Evolutionary conservation across 805 yeast genomes (phyloP), one percentile per base, ranked within the genome.

Genomic region (Tetrapisispora taiwanensis): DNA sequence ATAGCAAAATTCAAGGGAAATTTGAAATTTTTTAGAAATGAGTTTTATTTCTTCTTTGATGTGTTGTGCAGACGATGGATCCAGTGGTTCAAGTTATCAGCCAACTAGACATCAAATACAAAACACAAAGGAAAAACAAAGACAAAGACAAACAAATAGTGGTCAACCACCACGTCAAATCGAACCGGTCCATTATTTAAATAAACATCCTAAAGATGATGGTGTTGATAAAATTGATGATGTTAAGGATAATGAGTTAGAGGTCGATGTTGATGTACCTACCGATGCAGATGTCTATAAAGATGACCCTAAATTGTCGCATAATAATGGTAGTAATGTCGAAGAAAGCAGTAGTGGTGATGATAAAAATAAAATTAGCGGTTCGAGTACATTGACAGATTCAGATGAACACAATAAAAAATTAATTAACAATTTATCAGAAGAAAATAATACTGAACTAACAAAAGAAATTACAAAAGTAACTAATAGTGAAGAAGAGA

Each of bases 31-130:
- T n/a, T n/a, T n/a, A n/a, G n/a, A n/a, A 8, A 39, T 39, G 42
- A 39, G 42, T 22, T 39, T 39, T 30, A 20, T 39, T 6, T 39
- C 34, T 22, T 30, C 42, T 14, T 20, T 39, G 12, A 30, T 39
- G n/a, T 39, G 42, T 22, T 39, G 42, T 22, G 6, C n/a, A 14
- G 36, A 38, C 18, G 17, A 36, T 17, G 33, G 20, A 9, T 26
- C 31, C 1, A 30, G n/a, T 17, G 9, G n/a, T 8, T 15, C 38
- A 14, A 30, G 20, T 3, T 22, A 22, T 13, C 39, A 36, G 30
- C n/a, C 30, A 13, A 7, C 20, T 7, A 22, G 30, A n/a, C 7
- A 14, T 6, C 39, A 15, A 6, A 24, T 15, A 4, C 28, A 8
- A n/a, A 31, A 31, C 10, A n/a, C 34, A 15, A 15, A n/a, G 5